A percentile compares a stretch with the other conserved stretches of the same genome.
Conservation (phyloP, 2,329 filamentous ascomycete species). For the Trichoderma sp. region DNA sequence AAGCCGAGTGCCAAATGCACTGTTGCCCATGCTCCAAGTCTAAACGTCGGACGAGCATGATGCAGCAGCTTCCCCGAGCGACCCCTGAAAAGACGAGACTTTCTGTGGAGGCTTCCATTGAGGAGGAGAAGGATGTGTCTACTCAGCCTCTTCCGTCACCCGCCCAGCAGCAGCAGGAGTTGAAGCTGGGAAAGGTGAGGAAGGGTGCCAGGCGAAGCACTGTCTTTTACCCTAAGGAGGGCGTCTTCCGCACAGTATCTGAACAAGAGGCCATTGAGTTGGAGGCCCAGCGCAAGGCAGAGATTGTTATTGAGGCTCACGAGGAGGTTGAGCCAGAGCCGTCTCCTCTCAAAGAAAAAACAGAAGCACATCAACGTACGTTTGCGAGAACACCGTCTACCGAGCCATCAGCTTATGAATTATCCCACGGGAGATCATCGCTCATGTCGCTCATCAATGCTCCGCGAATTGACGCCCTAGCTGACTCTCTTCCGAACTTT, state of each 20-base stretch:
- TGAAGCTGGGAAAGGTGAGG: slow-evolving; percentile 29
- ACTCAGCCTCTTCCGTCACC: slow-evolving; percentile 27
- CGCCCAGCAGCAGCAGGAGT: slow-evolving; percentile 26
- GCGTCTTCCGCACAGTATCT: slow-evolving; percentile 60
- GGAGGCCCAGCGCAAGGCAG: slow-evolving; percentile 33
- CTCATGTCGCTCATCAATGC: slow-evolving; percentile 61
- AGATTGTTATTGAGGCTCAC: slow-evolving; percentile 22
- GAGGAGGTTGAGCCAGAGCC: slow-evolving; percentile 21
- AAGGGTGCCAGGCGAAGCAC: slow-evolving; percentile 48
- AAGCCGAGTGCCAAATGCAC: slow-evolving; percentile 68
- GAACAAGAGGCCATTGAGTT: slow-evolving; percentile 50
- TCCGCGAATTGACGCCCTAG: slow-evolving; percentile 41
- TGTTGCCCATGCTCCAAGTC: slow-evolving; percentile 60
- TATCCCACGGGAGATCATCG: slow-evolving; percentile 54
- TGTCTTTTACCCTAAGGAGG: slow-evolving; percentile 60
- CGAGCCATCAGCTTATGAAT: slow-evolving; percentile 59
- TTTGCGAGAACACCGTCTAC: slow-evolving; percentile 61
- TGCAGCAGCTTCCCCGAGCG: slow-evolving; percentile 20
- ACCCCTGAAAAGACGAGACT: neutral
- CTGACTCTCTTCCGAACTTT: slow-evolving; percentile 37
- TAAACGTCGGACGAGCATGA: slow-evolving; percentile 21
- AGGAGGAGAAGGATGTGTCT: slow-evolving; percentile 27
- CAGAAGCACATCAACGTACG: slow-evolving; percentile 35
- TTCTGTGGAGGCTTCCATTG: slow-evolving; percentile 11
- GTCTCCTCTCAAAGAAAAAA: neutral